Evolutionary conservation across 805 yeast genomes (phyloP).

Genomic region (Tetrapisispora phaffii): DNA sequence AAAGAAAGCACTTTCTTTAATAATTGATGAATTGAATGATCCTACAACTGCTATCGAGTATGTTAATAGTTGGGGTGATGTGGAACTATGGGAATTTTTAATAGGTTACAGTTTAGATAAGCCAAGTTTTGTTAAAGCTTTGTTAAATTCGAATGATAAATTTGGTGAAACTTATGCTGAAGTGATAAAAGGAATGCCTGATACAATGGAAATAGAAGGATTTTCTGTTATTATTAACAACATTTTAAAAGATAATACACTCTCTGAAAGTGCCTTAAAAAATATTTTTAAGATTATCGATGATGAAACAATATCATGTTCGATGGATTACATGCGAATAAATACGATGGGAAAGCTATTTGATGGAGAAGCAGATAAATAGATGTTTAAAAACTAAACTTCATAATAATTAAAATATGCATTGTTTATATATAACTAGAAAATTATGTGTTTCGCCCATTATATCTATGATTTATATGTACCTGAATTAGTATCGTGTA

Average conservation of each 20-base stretch:
- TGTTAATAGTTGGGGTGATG: constrained; percentile 57
- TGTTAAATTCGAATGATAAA: constrained; percentile 60
- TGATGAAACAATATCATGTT: constrained; percentile 37
- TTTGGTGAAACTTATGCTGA: constrained; percentile 53
- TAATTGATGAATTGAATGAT: constrained; percentile 67
- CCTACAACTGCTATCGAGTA: constrained; percentile 74
- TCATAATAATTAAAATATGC: background rate
- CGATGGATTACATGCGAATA: constrained; percentile 24
- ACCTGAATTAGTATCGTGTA: background rate
- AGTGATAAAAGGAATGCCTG: constrained; percentile 56
- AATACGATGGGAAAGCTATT: constrained; percentile 27
- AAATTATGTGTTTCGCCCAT: background rate
- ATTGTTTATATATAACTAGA: background rate
- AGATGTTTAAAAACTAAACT: background rate
- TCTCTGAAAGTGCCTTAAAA: constrained; percentile 43
- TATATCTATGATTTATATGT: background rate
- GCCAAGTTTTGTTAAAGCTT: constrained; percentile 67
- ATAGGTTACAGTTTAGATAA: constrained; percentile 59
- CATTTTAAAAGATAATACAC: constrained; percentile 54
- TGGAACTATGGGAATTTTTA: constrained; percentile 72
- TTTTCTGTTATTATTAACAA: constrained; percentile 49
- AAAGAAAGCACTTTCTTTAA: constrained; percentile 61
- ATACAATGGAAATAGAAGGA: constrained; percentile 52
- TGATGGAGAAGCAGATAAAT: constrained; percentile 2
- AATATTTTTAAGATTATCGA: constrained; percentile 47